Conservation (phyloP, 1,139 yeast species). For the Candida labiduridarum region DNA sequence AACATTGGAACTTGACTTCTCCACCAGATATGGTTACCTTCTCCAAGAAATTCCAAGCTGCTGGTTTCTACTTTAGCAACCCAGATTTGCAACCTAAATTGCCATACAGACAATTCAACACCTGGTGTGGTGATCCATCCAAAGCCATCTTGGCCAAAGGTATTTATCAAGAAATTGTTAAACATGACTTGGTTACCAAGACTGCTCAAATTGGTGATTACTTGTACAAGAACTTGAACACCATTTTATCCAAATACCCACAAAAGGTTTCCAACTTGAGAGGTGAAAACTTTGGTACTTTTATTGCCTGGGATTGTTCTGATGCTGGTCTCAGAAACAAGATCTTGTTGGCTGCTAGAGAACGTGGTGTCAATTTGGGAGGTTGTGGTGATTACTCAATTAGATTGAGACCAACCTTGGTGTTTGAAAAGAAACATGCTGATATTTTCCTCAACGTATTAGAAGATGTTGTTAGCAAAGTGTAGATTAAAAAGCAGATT, state of each 20-base stretch:
- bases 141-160: constrained; percentile 65
- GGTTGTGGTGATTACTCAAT: constrained; percentile 70
- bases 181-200: constrained; percentile 51
- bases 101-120: constrained; percentile 77
- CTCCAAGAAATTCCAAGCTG: constrained; percentile 78
- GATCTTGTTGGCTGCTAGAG: constrained; percentile 51
- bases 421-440: constrained; percentile 68
- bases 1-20: constrained; percentile 63
- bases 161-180: constrained; percentile 59
- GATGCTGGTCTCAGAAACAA: constrained; percentile 50
- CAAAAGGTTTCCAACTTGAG: constrained; percentile 53
- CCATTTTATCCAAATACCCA: constrained; percentile 47
- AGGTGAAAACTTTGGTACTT: constrained; percentile 70
- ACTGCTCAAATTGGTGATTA: constrained; percentile 63
- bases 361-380: constrained; percentile 67
- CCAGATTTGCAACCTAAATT: constrained; percentile 60
- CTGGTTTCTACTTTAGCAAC: constrained; percentile 74
- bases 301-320: constrained; percentile 73
- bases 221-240: constrained; percentile 49
- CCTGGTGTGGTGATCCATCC: constrained; percentile 85
- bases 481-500: not conserved
- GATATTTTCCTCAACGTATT: constrained; percentile 56
- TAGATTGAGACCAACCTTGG: constrained; percentile 71
- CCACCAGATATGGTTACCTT: constrained; percentile 76
- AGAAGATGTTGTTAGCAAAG: constrained; percentile 30